phyloP scores from a whole-genome alignment of 2,329 filamentous ascomycete species.

The Fusarium sp. region DNA sequence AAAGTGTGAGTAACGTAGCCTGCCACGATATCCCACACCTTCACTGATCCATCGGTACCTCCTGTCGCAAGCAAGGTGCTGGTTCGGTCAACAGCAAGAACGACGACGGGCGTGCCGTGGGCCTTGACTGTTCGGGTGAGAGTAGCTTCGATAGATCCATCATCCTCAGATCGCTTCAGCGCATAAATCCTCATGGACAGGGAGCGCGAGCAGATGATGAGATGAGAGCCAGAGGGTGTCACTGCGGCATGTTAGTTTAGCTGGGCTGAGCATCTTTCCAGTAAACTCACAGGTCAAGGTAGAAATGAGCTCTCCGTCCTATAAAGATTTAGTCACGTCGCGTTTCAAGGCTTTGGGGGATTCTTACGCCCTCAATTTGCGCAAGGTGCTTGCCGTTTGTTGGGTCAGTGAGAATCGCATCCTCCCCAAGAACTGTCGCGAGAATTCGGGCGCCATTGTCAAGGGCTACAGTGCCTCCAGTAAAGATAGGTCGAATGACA shows the following conservation, averaged over 20 bases:
- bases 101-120: conserved; percentile 89
- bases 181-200: conserved; percentile 93
- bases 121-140: conserved; percentile 87
- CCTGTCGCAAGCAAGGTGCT: conserved; percentile 93
- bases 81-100: conserved; percentile 85
- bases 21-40: conserved; percentile 93
- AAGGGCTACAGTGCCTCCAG: conserved; percentile 87
- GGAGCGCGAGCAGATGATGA: conserved; percentile 94
- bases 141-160: conserved; percentile 71
- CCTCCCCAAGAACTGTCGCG: conserved; percentile 90
- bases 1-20: conserved; percentile 97
- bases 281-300: conserved; percentile 70
- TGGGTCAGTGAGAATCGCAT: conserved; percentile 88
- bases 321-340: conserved; percentile 33
- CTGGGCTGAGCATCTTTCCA: neutral
- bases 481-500: conserved; percentile 93
- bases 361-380: conserved; percentile 83
- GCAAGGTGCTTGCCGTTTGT: conserved; percentile 85
- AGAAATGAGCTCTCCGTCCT: conserved; percentile 86
- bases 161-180: conserved; percentile 70
- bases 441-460: conserved; percentile 85
- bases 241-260: conserved; percentile 62
- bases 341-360: neutral
- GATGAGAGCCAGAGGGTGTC: conserved; percentile 87
- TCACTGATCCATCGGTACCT: conserved; percentile 91